phyloP scores from a whole-genome alignment of 768 basidiomycete genomes.

The Arthromyces matolae region DNA sequence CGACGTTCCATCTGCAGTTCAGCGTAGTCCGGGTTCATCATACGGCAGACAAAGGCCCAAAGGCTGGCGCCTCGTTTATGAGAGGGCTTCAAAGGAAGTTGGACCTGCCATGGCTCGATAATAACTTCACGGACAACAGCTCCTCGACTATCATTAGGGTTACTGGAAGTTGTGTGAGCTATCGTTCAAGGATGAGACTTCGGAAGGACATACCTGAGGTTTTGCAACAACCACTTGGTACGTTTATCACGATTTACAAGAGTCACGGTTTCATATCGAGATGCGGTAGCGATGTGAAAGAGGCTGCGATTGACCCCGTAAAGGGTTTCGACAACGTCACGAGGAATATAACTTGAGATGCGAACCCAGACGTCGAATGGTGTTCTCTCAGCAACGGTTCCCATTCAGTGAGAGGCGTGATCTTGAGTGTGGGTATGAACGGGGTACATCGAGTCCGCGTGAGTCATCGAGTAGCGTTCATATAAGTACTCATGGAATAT shows the following conservation, averaged over 20 bases:
- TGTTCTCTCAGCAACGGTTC: conserved; percentile 4
- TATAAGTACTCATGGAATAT: too few relatives aligned
- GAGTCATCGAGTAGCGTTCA: background rate
- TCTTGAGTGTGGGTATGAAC: background rate
- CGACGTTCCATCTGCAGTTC: conserved; percentile 30
- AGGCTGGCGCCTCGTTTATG: conserved; percentile 26
- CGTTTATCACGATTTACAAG: conserved; percentile 18
- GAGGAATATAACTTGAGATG: conserved; percentile 19
- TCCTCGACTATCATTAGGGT: conserved; percentile 25
- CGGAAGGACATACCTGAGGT: conserved; percentile 17
- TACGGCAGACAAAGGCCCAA: conserved; percentile 22
- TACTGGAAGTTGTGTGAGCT: conserved; percentile 13
- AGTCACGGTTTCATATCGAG: conserved; percentile 19
- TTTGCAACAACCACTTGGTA: conserved; percentile 21
- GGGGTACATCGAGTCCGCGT: background rate
- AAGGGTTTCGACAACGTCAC: conserved; percentile 13
- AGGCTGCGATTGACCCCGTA: conserved; percentile 21
- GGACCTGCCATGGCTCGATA: conserved; percentile 40
- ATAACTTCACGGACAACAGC: conserved; percentile 30
- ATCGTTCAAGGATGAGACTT: background rate
- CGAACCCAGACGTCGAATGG: conserved; percentile 23
- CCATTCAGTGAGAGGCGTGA: background rate
- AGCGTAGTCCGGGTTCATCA: conserved; percentile 28
- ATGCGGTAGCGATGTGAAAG: conserved; percentile 16
- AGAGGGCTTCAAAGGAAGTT: conserved; percentile 29